These are phyloP conservation scores for Fusarium haematococcum DNA, from an alignment of 2,329 filamentous ascomycete genomes.

Conservation along the genomic window DNA sequence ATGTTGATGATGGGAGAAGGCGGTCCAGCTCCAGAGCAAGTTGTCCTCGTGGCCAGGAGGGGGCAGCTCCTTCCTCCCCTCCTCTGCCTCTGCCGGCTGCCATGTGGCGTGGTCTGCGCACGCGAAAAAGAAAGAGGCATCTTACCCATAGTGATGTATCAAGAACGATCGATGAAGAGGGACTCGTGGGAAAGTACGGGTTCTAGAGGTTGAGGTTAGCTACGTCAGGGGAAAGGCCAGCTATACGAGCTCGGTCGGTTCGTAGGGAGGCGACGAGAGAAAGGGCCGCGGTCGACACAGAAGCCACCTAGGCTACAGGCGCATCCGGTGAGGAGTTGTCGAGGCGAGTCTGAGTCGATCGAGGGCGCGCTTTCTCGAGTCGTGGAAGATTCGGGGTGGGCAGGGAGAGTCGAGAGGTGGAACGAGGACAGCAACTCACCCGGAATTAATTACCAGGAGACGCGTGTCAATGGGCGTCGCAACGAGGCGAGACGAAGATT, in stretches of 20 bases:
- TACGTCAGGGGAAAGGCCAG: slow-evolving; percentile 42
- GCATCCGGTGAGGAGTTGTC: slow-evolving; percentile 10
- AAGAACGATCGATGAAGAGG: slow-evolving; percentile 51
- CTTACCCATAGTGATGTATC: slow-evolving; percentile 58
- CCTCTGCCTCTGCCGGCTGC: slow-evolving; percentile 35
- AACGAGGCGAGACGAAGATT: slow-evolving; percentile 45
- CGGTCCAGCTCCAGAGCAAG: slow-evolving; percentile 9
- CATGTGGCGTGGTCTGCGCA: slow-evolving; percentile 39
- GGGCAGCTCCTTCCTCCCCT: slow-evolving; percentile 38
- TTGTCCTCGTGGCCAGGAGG: slow-evolving; percentile 38
- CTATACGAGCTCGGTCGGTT: slow-evolving; percentile 32
- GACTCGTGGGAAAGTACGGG: slow-evolving; percentile 47
- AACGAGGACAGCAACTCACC: slow-evolving; percentile 43
- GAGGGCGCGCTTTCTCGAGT: slow-evolving; percentile 33
- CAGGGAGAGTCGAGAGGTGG: slow-evolving; percentile 28
- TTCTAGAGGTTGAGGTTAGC: slow-evolving; percentile 43
- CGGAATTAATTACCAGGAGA: slow-evolving; percentile 44
- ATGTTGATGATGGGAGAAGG: slow-evolving; percentile 38
- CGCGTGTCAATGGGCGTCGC: slow-evolving; percentile 51
- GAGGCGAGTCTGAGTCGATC: slow-evolving; percentile 16
- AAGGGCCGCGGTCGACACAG: slow-evolving; percentile 4
- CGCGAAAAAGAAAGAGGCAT: slow-evolving; percentile 48
- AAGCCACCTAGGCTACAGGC: slow-evolving; percentile 9
- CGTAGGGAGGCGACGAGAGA: slow-evolving; percentile 8
- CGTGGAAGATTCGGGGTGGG: slow-evolving; percentile 8